Evolutionary conservation across 2,329 filamentous ascomycete species (phyloP).

Genomic region (Fusarium sp.): DNA sequence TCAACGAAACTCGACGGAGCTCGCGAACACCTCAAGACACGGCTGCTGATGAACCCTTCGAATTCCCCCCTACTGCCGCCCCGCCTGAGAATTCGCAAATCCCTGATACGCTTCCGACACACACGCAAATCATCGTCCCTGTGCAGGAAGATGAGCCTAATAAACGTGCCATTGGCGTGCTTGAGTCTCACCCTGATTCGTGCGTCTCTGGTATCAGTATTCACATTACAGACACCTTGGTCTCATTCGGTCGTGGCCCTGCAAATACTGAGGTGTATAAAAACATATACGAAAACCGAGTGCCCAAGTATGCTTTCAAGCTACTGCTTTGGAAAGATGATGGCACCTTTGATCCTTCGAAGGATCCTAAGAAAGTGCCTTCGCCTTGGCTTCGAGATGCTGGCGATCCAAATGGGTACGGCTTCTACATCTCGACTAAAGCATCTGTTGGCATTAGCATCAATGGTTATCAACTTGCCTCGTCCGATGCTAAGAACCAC

Average conservation of each 20-base stretch:
- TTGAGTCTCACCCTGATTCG: slow-evolving; percentile 76
- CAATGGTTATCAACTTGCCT: slow-evolving; percentile 76
- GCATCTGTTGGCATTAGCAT: slow-evolving; percentile 81
- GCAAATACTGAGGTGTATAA: slow-evolving; percentile 78
- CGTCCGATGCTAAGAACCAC: slow-evolving; percentile 67
- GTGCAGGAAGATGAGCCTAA: slow-evolving; percentile 51
- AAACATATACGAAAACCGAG: slow-evolving; percentile 72
- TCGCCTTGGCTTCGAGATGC: slow-evolving; percentile 56
- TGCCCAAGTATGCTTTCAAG: slow-evolving; percentile 86
- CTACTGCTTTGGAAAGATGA: slow-evolving; percentile 79
- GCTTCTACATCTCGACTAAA: slow-evolving; percentile 83
- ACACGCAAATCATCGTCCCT: slow-evolving; percentile 55
- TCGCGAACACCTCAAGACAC: slow-evolving; percentile 38
- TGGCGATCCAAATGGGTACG: slow-evolving; percentile 66
- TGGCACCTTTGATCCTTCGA: slow-evolving; percentile 72
- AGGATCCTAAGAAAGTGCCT: slow-evolving; percentile 68
- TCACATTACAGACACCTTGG: slow-evolving; percentile 74
- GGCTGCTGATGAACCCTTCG: slow-evolving; percentile 45
- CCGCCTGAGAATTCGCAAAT: slow-evolving; percentile 47
- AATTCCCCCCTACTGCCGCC: slow-evolving; percentile 52
- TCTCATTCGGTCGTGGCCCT: slow-evolving; percentile 81
- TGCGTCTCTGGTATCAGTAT: slow-evolving; percentile 73
- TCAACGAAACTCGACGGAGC: slow-evolving; percentile 15
- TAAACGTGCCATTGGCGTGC: slow-evolving; percentile 69
- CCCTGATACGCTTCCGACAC: slow-evolving; percentile 55